These are phyloP conservation scores for Fusarium citri DNA, from an alignment of 2,329 filamentous ascomycete genomes.

Conservation along the genomic window DNA sequence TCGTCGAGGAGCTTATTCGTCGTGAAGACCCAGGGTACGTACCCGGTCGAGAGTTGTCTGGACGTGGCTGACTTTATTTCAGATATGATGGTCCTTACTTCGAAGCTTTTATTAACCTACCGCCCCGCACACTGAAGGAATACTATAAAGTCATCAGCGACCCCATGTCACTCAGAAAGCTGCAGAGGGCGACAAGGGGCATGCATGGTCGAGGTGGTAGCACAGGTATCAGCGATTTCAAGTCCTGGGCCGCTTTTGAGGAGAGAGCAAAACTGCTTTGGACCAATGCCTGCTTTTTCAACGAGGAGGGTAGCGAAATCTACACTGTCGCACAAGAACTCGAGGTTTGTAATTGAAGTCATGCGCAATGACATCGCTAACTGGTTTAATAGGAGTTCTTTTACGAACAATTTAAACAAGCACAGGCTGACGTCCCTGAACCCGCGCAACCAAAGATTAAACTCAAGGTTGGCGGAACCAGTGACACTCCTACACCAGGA, in stretches of 20 bases:
- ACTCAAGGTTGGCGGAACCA: conserved; percentile 72
- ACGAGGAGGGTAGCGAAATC: conserved; percentile 91
- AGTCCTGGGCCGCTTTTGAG: conserved; percentile 84
- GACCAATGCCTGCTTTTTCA: conserved; percentile 89
- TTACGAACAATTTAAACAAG: conserved; percentile 74
- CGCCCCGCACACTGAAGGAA: conserved; percentile 79
- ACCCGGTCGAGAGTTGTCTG: neutral
- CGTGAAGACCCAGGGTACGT: conserved; percentile 72
- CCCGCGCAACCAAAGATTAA: conserved; percentile 82
- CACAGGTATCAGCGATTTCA: conserved; percentile 75
- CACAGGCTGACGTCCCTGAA: conserved; percentile 78
- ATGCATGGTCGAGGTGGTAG: conserved; percentile 74
- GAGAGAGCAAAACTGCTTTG: conserved; percentile 84
- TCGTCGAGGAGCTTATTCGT: conserved; percentile 80
- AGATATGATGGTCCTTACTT: conserved; percentile 78
- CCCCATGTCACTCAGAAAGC: conserved; percentile 80
- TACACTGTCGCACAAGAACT: conserved; percentile 81
- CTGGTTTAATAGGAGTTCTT: conserved; percentile 71
- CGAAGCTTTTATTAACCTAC: conserved; percentile 81
- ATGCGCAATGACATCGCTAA: conserved; percentile 23
- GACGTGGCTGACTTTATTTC: conserved; percentile 45
- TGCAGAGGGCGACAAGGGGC: conserved; percentile 82
- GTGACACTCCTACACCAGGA: conserved; percentile 56
- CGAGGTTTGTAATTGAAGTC: conserved; percentile 65
- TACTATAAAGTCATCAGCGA: conserved; percentile 88